phyloP scores from a whole-genome alignment of 1,284 basidiomycete species.

The Microstroma glucosiphilum region DNA sequence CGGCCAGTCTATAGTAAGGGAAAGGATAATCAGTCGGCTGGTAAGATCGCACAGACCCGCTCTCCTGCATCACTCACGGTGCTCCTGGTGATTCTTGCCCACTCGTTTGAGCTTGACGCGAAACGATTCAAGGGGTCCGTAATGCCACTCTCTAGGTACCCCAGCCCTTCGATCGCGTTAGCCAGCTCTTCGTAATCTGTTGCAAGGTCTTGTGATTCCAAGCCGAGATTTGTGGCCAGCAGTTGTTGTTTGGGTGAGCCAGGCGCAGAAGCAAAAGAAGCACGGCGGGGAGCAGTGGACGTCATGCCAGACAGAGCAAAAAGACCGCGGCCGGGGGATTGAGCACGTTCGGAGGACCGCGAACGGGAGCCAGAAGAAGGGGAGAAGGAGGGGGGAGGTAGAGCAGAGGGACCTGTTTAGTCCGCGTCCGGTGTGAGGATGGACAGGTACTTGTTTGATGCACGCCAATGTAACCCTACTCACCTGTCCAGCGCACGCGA shows the following conservation, averaged over 20 bases:
- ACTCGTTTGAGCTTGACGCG: slow-evolving; percentile 87
- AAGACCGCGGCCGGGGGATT: neutral
- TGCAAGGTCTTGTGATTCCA: slow-evolving; percentile 58
- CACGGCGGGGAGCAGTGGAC: slow-evolving; percentile 4
- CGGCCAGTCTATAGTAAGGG: slow-evolving; percentile 26
- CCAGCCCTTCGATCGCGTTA: slow-evolving; percentile 87
- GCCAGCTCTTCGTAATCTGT: slow-evolving; percentile 95
- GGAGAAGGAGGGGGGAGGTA: neutral
- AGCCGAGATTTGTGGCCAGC: slow-evolving; percentile 16
- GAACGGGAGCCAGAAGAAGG: neutral
- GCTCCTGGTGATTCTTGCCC: slow-evolving; percentile 32
- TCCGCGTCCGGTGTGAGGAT: slow-evolving; percentile 1
- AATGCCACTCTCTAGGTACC: slow-evolving; percentile 94
- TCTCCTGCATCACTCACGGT: slow-evolving; percentile 22
- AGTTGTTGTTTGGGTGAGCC: slow-evolving; percentile 10
- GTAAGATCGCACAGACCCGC: neutral
- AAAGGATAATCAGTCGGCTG: neutral
- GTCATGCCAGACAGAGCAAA: slow-evolving; percentile 17
- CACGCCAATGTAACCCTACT: slow-evolving; percentile 53
- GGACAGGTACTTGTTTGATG: neutral
- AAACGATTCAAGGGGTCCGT: slow-evolving; percentile 93
- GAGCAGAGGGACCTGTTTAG: neutral
- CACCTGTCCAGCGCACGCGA: slow-evolving; percentile 60
- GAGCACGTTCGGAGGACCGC: neutral
- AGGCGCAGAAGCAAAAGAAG: slow-evolving; percentile 3